Conservation (phyloP, 2,329 filamentous ascomycete genomes). For the Cercospora janseana region DNA sequence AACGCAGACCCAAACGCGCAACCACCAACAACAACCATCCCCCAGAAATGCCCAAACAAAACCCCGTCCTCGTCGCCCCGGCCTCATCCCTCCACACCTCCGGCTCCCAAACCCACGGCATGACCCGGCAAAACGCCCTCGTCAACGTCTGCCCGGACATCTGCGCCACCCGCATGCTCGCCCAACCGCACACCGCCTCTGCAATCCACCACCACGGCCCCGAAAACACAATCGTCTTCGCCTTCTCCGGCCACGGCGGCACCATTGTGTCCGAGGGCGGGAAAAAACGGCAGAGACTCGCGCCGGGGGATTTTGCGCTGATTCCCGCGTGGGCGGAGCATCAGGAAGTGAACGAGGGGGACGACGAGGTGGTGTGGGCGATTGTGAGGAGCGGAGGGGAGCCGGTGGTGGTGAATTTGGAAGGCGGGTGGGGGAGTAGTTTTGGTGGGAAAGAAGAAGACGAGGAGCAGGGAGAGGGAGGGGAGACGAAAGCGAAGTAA, state of each 20-base stretch:
- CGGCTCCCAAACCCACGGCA: constrained; percentile 50
- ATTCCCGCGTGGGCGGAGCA: constrained; percentile 70
- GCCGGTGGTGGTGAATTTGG: constrained; percentile 24
- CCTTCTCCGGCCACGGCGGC: constrained; percentile 60
- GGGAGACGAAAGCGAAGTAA: not conserved
- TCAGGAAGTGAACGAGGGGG: constrained; percentile 65
- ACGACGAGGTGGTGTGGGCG: constrained; percentile 64
- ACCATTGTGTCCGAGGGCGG: constrained; percentile 59
- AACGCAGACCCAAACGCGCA: not conserved
- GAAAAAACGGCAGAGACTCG: constrained; percentile 57
- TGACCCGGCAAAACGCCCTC: constrained; percentile 53
- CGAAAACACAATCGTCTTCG: constrained; percentile 63
- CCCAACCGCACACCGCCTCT: constrained; percentile 60
- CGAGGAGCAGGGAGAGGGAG: not conserved
- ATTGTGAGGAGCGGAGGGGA: constrained; percentile 51
- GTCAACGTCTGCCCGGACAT: constrained; percentile 63
- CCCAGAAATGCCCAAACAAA: constrained; percentile 25
- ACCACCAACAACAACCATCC: not conserved
- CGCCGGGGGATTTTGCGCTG: constrained; percentile 66
- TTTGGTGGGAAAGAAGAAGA: not conserved
- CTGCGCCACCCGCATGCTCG: constrained; percentile 65
- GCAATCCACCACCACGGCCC: constrained; percentile 68
- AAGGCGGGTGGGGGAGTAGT: constrained; percentile 23
- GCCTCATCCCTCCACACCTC: constrained; percentile 46
- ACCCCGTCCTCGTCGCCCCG: constrained; percentile 55